phyloP scores from a whole-genome alignment of 2,329 filamentous ascomycete genomes.

The Sporothrix dimorphospora region DNA sequence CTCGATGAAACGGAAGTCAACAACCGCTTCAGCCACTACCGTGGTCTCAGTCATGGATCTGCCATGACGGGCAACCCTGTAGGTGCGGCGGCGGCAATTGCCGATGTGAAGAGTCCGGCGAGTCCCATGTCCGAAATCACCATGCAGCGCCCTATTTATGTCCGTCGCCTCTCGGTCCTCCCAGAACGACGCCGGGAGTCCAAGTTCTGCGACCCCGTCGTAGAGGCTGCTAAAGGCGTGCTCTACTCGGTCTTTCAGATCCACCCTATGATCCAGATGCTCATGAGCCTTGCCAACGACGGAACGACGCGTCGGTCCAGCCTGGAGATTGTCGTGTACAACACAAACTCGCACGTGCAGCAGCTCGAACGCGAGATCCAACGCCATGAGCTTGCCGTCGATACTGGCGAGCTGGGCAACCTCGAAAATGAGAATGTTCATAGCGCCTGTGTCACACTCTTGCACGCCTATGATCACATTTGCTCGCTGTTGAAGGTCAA shows the following conservation, averaged over 20 bases:
- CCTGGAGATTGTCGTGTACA: conserved; percentile 69
- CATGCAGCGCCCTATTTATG: conserved; percentile 63
- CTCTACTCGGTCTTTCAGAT: conserved; percentile 70
- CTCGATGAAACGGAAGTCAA: conserved; percentile 65
- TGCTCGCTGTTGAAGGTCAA: conserved; percentile 64
- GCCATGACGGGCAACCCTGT: conserved; percentile 61
- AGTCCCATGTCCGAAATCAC: conserved; percentile 60
- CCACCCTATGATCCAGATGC: conserved; percentile 68
- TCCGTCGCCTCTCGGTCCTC: conserved; percentile 64
- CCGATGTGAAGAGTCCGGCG: conserved; percentile 53
- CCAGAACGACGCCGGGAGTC: conserved; percentile 67
- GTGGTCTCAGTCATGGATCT: conserved; percentile 69
- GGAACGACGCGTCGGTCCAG: conserved; percentile 64
- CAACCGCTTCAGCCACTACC: conserved; percentile 68
- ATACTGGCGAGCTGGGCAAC: conserved; percentile 46
- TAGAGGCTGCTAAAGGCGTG: conserved; percentile 68
- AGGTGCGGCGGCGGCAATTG: conserved; percentile 34
- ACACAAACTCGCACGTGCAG: conserved; percentile 67
- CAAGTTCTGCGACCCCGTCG: conserved; percentile 61
- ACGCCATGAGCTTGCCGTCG: conserved; percentile 58
- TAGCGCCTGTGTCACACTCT: conserved; percentile 64
- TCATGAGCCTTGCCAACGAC: conserved; percentile 64
- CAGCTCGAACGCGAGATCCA: conserved; percentile 68
- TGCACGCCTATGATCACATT: conserved; percentile 67
- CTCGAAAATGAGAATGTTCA: conserved; percentile 67